These are phyloP conservation scores for Botrytis tulipae DNA, from an alignment of 2,329 filamentous ascomycete species.

Conservation along the genomic window DNA sequence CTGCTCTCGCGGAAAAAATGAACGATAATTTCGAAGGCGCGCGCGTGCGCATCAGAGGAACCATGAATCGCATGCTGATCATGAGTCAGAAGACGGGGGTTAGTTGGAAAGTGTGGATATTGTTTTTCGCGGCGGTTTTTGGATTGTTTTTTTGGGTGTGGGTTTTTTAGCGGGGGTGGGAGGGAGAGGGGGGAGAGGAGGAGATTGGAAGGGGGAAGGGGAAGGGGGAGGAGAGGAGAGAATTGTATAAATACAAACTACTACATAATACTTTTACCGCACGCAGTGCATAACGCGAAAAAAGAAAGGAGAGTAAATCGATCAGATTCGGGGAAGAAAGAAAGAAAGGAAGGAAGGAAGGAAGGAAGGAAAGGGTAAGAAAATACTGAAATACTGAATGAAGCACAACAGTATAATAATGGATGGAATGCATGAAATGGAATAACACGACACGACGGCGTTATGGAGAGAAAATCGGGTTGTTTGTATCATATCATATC, in stretches of 20 bases:
- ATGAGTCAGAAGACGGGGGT: slow-evolving; percentile 97
- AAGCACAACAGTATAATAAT: not conserved
- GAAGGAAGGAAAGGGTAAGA: not conserved
- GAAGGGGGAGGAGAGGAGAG: too few relatives aligned
- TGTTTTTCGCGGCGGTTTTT: slow-evolving; percentile 81
- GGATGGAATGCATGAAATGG: not conserved
- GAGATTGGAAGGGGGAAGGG: not conserved
- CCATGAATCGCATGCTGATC: slow-evolving; percentile 94
- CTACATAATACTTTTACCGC: not conserved
- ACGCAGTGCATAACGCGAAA: not conserved
- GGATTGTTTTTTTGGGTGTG: slow-evolving; percentile 90
- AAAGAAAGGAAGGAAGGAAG: not conserved
- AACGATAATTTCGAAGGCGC: slow-evolving; percentile 92
- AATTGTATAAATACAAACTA: not conserved
- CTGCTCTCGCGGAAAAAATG: slow-evolving; percentile 88
- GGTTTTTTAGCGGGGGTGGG: slow-evolving; percentile 57
- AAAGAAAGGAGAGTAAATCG: not conserved
- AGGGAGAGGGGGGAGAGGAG: not conserved
- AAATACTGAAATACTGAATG: not conserved
- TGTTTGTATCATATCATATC: not conserved
- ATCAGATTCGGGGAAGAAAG: not conserved
- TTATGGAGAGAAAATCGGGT: not conserved
- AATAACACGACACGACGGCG: not conserved
- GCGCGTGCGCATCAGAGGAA: slow-evolving; percentile 74
- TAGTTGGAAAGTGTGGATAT: slow-evolving; percentile 90